Evolutionary conservation across 345 rosid genomes (phyloP).

Genomic region (Populus alba): DNA sequence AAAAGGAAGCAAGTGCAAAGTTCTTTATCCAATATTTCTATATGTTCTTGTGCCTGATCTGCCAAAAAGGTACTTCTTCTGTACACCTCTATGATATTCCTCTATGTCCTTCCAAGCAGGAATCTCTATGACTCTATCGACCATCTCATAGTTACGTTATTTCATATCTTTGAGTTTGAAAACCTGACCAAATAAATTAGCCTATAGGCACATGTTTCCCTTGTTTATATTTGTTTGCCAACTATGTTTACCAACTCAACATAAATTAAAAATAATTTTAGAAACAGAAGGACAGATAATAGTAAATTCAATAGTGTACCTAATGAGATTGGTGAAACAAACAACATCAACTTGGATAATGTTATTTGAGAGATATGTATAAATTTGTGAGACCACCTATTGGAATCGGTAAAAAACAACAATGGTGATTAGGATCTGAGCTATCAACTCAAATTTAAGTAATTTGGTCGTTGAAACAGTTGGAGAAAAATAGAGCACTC

Average conservation of each 20-base stretch:
- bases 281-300: background rate
- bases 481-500: background rate
- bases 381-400: background rate
- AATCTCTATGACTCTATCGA: background rate
- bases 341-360: background rate
- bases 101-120: background rate
- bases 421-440: background rate
- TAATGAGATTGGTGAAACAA: background rate
- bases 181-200: background rate
- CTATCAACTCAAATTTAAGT: background rate
- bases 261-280: background rate
- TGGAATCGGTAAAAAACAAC: background rate
- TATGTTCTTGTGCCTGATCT: slow-evolving; percentile 82
- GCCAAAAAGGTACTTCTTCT: slow-evolving; percentile 68
- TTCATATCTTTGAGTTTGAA: background rate
- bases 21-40: slow-evolving; percentile 55
- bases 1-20: slow-evolving; percentile 19
- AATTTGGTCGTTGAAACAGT: background rate
- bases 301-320: background rate
- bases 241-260: background rate
- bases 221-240: background rate
- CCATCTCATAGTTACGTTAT: background rate
- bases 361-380: background rate
- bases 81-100: background rate
- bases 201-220: background rate